Conservation (phyloP, 768 basidiomycete genomes). For the Scleroderma bovista region DNA sequence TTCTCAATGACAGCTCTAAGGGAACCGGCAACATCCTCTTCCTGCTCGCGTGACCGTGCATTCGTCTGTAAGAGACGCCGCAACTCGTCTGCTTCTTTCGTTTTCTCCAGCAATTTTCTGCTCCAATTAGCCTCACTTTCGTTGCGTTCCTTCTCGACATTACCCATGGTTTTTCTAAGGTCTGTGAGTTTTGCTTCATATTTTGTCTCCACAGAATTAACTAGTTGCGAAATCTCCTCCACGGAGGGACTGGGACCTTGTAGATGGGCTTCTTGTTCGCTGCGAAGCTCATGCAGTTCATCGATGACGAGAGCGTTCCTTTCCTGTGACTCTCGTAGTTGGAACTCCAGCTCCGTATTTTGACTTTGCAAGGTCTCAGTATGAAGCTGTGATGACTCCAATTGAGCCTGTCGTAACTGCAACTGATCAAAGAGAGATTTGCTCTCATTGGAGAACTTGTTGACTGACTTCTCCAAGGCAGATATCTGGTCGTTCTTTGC, state of each 20-base stretch:
- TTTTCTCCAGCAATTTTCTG: slow-evolving; percentile 72
- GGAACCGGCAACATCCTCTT: slow-evolving; percentile 44
- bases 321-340: slow-evolving; percentile 76
- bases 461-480: slow-evolving; percentile 66
- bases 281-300: slow-evolving; percentile 59
- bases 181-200: slow-evolving; percentile 75
- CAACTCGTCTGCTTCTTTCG: slow-evolving; percentile 70
- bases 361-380: slow-evolving; percentile 72
- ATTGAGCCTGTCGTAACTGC: slow-evolving; percentile 84
- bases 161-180: slow-evolving; percentile 54
- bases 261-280: slow-evolving; percentile 45
- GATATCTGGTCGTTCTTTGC: slow-evolving; percentile 56
- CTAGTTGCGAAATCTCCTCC: slow-evolving; percentile 65
- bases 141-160: slow-evolving; percentile 75
- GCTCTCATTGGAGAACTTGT: slow-evolving; percentile 67
- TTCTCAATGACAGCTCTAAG: slow-evolving; percentile 52
- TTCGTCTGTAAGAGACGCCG: slow-evolving; percentile 52
- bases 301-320: slow-evolving; percentile 65
- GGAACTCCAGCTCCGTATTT: slow-evolving; percentile 81
- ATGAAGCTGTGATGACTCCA: slow-evolving; percentile 76
- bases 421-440: slow-evolving; percentile 79
- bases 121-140: slow-evolving; percentile 91
- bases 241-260: slow-evolving; percentile 42
- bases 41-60: slow-evolving; percentile 54
- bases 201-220: slow-evolving; percentile 69